Evolutionary conservation across 1,284 basidiomycete species (phyloP).

Genomic region (Ceratobasidium sp.): DNA sequence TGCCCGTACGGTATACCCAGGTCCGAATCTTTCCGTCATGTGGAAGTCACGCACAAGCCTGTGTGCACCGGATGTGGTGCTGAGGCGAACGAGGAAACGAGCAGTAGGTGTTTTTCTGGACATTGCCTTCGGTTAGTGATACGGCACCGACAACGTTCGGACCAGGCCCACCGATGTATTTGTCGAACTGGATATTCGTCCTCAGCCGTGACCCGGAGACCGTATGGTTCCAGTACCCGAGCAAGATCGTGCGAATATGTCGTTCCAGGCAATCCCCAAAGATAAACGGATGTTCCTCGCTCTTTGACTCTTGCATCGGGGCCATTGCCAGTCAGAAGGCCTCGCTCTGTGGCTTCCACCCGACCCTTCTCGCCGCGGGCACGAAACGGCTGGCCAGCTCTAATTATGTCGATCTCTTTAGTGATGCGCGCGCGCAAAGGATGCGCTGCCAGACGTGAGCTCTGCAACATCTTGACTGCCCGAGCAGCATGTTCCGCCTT

Average conservation of each 20-base stretch:
- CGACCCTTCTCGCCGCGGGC: slow-evolving; percentile 56
- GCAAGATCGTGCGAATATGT: slow-evolving; percentile 52
- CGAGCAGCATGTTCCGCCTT: slow-evolving; percentile 55
- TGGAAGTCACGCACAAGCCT: slow-evolving; percentile 68
- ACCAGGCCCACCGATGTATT: slow-evolving; percentile 58
- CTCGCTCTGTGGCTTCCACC: slow-evolving; percentile 53
- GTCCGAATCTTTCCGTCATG: slow-evolving; percentile 57
- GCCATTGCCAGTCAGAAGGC: slow-evolving; percentile 58
- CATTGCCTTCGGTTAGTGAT: not conserved
- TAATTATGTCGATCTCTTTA: slow-evolving; percentile 47
- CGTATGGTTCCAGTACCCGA: slow-evolving; percentile 55
- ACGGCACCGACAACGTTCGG: not conserved
- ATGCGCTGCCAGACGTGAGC: slow-evolving; percentile 52
- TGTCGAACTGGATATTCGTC: slow-evolving; percentile 57
- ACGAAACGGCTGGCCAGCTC: slow-evolving; percentile 45
- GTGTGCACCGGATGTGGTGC: slow-evolving; percentile 68
- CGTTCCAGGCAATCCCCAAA: slow-evolving; percentile 67
- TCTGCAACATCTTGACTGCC: slow-evolving; percentile 56
- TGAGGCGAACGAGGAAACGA: slow-evolving; percentile 62
- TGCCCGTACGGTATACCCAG: slow-evolving; percentile 61
- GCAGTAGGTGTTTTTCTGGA: slow-evolving; percentile 50
- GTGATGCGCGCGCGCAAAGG: slow-evolving; percentile 46
- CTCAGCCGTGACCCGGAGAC: slow-evolving; percentile 53
- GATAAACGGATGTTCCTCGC: slow-evolving; percentile 60
- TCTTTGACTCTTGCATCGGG: slow-evolving; percentile 59